phyloP scores from a whole-genome alignment of 768 basidiomycete genomes.

The Lactarius hengduanensis region DNA sequence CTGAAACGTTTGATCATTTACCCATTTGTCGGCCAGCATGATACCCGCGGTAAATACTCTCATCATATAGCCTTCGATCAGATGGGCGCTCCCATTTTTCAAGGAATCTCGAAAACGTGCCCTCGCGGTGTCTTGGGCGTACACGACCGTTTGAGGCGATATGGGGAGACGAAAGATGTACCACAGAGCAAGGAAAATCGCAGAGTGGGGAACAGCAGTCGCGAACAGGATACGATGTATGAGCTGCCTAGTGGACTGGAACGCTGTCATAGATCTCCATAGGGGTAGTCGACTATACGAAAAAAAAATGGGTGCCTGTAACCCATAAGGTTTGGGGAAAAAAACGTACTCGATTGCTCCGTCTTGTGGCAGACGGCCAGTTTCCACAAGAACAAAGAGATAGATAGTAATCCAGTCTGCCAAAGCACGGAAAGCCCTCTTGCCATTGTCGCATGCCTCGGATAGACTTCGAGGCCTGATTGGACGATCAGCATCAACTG shows the following conservation, averaged over 20 bases:
- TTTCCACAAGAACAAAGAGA: slow-evolving; percentile 24
- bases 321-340: slow-evolving; percentile 1
- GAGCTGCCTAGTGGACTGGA: slow-evolving; percentile 26
- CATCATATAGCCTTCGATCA: slow-evolving; percentile 39
- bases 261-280: slow-evolving; percentile 25
- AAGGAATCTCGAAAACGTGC: slow-evolving; percentile 36
- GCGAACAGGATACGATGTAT: slow-evolving; percentile 24
- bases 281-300: slow-evolving; percentile 20
- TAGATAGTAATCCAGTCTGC: slow-evolving; percentile 28
- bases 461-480: slow-evolving; percentile 24
- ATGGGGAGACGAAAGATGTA: slow-evolving; percentile 34
- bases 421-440: slow-evolving; percentile 21
- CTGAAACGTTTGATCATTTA: slow-evolving; percentile 37
- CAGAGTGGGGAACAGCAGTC: slow-evolving; percentile 25
- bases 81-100: slow-evolving; percentile 32
- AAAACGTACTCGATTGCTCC: slow-evolving; percentile 25
- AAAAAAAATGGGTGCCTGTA: slow-evolving; percentile 3
- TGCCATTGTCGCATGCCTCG: slow-evolving; percentile 23
- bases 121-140: slow-evolving; percentile 24
- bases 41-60: slow-evolving; percentile 38
- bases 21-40: slow-evolving; percentile 38
- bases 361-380: slow-evolving; percentile 25
- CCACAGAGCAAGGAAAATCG: slow-evolving; percentile 32
- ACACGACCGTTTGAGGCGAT: slow-evolving; percentile 24
- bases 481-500: slow-evolving; percentile 21